Evolutionary conservation across 2,329 filamentous ascomycete species (phyloP).

Genomic region (Colletotrichum euphorbiae): DNA sequence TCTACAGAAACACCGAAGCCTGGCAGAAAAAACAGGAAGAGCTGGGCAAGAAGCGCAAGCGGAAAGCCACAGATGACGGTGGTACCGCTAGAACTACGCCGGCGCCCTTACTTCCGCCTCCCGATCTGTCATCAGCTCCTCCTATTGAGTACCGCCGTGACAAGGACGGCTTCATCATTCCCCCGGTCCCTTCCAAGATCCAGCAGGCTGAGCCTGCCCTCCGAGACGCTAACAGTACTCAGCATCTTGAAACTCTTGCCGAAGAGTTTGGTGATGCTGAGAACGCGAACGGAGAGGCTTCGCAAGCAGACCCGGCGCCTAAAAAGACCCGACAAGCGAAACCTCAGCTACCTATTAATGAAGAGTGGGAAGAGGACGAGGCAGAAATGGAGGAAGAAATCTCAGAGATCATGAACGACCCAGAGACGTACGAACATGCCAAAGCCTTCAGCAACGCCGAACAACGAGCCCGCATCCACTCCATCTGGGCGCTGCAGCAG

Average conservation of each 20-base stretch:
- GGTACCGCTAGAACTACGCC: conserved; percentile 40
- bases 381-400: conserved; percentile 77
- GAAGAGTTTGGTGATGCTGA: conserved; percentile 38
- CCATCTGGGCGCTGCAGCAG: conserved; percentile 62
- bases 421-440: conserved; percentile 66
- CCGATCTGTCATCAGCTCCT: conserved; percentile 44
- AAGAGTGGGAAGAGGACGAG: conserved; percentile 73
- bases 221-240: conserved; percentile 30
- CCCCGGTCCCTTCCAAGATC: conserved; percentile 36
- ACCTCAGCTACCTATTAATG: conserved; percentile 66
- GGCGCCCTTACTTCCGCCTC: conserved; percentile 39
- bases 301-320: conserved; percentile 1
- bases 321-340: conserved; percentile 43
- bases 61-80: conserved; percentile 51
- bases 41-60: conserved; percentile 62
- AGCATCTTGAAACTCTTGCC: conserved; percentile 34
- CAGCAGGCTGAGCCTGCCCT: conserved; percentile 32
- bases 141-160: conserved; percentile 37
- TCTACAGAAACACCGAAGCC: conserved; percentile 75
- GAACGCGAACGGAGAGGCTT: background rate
- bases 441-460: conserved; percentile 69
- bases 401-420: conserved; percentile 74
- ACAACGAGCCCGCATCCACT: conserved; percentile 65
- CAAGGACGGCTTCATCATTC: conserved; percentile 41
- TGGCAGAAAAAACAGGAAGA: conserved; percentile 65